A percentile compares a stretch with the other conserved stretches of the same genome.
Evolutionary conservation across 2,329 filamentous ascomycete species (phyloP).

Genomic region (Cordyceps javanica): DNA sequence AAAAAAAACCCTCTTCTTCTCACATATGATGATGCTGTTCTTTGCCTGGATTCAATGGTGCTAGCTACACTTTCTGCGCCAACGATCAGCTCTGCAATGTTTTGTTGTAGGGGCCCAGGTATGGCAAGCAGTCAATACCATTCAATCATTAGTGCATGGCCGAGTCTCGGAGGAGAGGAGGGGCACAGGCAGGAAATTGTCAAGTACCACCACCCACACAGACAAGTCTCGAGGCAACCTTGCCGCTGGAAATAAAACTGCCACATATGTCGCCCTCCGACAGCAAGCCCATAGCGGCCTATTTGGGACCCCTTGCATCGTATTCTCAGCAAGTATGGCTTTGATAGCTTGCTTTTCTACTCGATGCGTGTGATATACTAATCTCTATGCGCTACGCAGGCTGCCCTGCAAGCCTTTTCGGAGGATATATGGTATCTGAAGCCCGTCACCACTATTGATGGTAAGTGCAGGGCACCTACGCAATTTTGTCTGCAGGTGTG

Average conservation of each 20-base stretch:
- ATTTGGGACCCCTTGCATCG: constrained; percentile 7
- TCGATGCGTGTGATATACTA: neutral
- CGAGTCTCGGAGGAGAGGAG: neutral
- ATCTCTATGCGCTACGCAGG: constrained; percentile 26
- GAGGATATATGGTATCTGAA: constrained; percentile 40
- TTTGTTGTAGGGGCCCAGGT: no score
- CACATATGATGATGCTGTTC: neutral
- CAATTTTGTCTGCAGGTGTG: constrained; percentile 12
- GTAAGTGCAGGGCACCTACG: constrained; percentile 26
- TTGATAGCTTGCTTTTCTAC: no score
- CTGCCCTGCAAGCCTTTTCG: constrained; percentile 42
- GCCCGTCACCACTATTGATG: constrained; percentile 47
- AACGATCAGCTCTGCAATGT: no score
- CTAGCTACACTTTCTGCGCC: no score
- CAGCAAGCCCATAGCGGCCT: constrained; percentile 10
- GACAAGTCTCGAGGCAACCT: neutral
- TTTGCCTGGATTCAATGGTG: no score
- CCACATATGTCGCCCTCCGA: constrained; percentile 1
- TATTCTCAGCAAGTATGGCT: constrained; percentile 12
- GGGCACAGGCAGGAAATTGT: neutral
- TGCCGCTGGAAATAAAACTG: neutral
- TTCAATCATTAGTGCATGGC: neutral
- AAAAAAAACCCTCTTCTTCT: no score
- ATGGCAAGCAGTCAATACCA: no score
- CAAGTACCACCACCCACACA: neutral